Conservation (phyloP, 2,329 filamentous ascomycete species). For the Cladophialophora yegresii region DNA sequence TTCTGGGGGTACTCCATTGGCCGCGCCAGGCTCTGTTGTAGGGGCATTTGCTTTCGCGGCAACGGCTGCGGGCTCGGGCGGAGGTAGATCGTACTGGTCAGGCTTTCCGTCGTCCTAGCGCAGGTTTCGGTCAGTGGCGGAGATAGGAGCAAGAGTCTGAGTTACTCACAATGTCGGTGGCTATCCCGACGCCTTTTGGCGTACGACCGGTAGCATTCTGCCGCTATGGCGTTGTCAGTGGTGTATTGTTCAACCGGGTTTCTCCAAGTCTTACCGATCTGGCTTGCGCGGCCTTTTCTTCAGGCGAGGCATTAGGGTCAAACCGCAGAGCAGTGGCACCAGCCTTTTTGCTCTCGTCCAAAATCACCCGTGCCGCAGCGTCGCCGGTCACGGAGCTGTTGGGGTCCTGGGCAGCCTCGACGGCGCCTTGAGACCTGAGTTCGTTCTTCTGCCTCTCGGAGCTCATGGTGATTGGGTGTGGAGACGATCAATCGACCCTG, state of each 20-base stretch:
- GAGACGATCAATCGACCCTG: conserved; percentile 18
- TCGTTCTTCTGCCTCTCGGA: conserved; percentile 49
- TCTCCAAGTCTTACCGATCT: conserved; percentile 58
- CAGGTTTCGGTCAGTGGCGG: conserved; percentile 17
- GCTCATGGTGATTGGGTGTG: conserved; percentile 23
- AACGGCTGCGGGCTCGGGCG: conserved; percentile 70
- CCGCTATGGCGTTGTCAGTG: conserved; percentile 49
- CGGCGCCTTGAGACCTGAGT: conserved; percentile 76
- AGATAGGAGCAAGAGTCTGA: conserved; percentile 4
- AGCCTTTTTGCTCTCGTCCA: conserved; percentile 75
- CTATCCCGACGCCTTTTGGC: conserved; percentile 55
- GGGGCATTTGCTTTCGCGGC: conserved; percentile 52
- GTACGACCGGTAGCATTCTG: conserved; percentile 41
- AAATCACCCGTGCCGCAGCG: conserved; percentile 70
- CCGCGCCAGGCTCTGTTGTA: conserved; percentile 53
- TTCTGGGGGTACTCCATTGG: conserved; percentile 51
- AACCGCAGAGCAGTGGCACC: conserved; percentile 82
- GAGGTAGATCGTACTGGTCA: conserved; percentile 74
- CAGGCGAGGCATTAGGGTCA: conserved; percentile 77
- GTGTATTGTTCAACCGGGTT: neutral
- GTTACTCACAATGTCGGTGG: conserved; percentile 68
- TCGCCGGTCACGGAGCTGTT: conserved; percentile 67
- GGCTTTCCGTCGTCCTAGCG: conserved; percentile 64
- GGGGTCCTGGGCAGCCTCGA: conserved; percentile 75
- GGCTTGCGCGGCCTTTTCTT: conserved; percentile 80